These are phyloP conservation scores for Trametes punicea DNA, from an alignment of 768 basidiomycete species.

Conservation along the genomic window DNA sequence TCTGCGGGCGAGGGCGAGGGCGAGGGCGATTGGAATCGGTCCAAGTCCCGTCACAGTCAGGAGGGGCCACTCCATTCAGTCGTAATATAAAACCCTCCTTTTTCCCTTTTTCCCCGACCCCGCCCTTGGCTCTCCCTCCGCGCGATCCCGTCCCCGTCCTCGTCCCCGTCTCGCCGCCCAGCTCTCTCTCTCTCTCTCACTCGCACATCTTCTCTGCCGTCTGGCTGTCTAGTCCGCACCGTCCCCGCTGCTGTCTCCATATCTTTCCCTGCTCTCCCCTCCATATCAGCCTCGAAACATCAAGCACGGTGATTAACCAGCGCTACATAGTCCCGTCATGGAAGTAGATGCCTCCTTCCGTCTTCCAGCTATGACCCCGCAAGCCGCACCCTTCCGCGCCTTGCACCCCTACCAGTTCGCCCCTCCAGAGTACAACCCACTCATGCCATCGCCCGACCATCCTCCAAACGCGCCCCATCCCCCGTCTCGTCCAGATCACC, in stretches of 20 bases:
- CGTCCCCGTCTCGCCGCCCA: neutral
- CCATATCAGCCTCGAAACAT: conserved; percentile 12
- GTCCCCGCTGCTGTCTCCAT: neutral
- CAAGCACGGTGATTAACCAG: conserved; percentile 12
- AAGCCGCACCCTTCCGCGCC: conserved; percentile 17
- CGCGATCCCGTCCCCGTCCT: neutral
- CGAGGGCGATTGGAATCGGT: conserved; percentile 1
- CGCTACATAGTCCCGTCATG: conserved; percentile 16
- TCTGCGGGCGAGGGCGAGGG: neutral
- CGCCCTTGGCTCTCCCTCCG: conserved; percentile 5
- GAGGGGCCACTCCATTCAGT: no score
- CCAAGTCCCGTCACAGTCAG: no score
- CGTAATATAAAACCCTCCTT: conserved; percentile 22
- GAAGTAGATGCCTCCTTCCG: conserved; percentile 20
- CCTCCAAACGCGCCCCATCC: conserved; percentile 15
- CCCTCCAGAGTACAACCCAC: conserved; percentile 18
- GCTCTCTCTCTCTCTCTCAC: neutral
- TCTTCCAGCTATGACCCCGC: conserved; percentile 16
- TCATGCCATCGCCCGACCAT: conserved; percentile 21
- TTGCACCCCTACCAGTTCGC: conserved; percentile 20
- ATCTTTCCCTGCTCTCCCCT: neutral
- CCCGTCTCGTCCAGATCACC: conserved; percentile 11
- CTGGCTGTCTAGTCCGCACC: neutral
- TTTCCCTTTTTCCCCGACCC: conserved; percentile 19
- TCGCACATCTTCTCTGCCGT: neutral